A percentile compares a stretch with the other conserved stretches of the same genome.
Evolutionary conservation across 129 eudicot species (phyloP).

Genomic region (Flaveria sonorensis): DNA sequence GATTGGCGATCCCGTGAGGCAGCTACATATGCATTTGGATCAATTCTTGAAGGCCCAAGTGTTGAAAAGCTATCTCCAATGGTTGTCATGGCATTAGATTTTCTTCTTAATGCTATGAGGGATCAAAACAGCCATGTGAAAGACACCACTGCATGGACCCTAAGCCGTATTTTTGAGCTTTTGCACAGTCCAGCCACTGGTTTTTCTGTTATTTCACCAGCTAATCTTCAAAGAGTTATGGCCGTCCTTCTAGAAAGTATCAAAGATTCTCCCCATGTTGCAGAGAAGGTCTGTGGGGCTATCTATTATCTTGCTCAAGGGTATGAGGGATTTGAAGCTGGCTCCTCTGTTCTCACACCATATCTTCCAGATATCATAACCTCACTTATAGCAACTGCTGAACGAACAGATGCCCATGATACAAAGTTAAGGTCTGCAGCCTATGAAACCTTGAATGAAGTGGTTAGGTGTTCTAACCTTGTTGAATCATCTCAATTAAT

Average conservation of each 20-base stretch:
- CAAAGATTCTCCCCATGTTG: constrained; percentile 81
- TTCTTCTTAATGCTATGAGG: constrained; percentile 77
- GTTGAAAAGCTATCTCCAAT: constrained; percentile 71
- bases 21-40: constrained; percentile 93
- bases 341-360: constrained; percentile 64
- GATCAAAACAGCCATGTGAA: constrained; percentile 87
- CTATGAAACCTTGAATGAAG: constrained; percentile 79
- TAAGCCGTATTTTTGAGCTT: constrained; percentile 80
- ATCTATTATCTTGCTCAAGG: constrained; percentile 89
- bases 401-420: constrained; percentile 66
- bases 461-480: constrained; percentile 68
- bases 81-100: constrained; percentile 67
- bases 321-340: constrained; percentile 68
- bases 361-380: constrained; percentile 53
- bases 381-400: constrained; percentile 66
- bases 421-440: constrained; percentile 80
- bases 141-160: constrained; percentile 96
- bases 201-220: constrained; percentile 69
- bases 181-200: constrained; percentile 72
- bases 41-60: constrained; percentile 88
- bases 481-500: constrained; percentile 63
- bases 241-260: constrained; percentile 65
- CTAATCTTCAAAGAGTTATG: constrained; percentile 57
- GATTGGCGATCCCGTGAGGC: constrained; percentile 94
- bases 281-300: constrained; percentile 93